These are phyloP conservation scores for Saccharomyces pastorianus DNA, from an alignment of 1,139 yeast genomes.

Conservation along the genomic window DNA sequence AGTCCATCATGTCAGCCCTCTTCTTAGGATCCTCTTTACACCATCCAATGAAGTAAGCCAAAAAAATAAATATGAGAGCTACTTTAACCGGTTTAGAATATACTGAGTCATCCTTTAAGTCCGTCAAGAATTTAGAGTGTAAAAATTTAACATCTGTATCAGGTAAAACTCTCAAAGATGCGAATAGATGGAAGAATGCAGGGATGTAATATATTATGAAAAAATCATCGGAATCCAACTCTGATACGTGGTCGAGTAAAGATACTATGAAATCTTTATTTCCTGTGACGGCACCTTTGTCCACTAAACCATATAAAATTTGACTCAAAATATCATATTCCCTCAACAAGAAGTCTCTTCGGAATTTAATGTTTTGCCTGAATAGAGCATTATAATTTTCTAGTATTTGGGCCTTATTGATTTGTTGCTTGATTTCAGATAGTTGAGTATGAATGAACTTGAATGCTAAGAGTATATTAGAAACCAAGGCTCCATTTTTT, in stretches of 20 bases:
- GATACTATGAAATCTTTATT: slow-evolving; percentile 35
- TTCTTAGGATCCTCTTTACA: slow-evolving; percentile 43
- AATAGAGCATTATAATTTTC: slow-evolving; percentile 45
- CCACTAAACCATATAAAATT: slow-evolving; percentile 45
- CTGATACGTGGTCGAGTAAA: slow-evolving; percentile 37
- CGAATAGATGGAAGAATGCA: slow-evolving; percentile 42
- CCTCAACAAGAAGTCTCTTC: slow-evolving; percentile 52
- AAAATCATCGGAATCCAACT: slow-evolving; percentile 51
- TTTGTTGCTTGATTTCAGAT: slow-evolving; percentile 48
- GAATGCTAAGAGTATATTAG: slow-evolving; percentile 46
- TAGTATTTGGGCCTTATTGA: slow-evolving; percentile 57
- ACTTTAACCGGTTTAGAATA: slow-evolving; percentile 51
- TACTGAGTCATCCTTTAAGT: slow-evolving; percentile 35
- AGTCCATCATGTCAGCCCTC: slow-evolving; percentile 38
- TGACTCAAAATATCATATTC: slow-evolving; percentile 72
- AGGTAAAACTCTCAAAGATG: slow-evolving; percentile 28
- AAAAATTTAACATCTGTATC: slow-evolving; percentile 34
- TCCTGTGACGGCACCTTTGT: slow-evolving; percentile 33
- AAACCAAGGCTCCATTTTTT: slow-evolving; percentile 27
- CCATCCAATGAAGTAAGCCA: slow-evolving; percentile 62
- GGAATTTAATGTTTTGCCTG: slow-evolving; percentile 47
- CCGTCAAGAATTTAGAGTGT: slow-evolving; percentile 31
- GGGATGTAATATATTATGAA: slow-evolving; percentile 62
- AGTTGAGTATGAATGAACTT: slow-evolving; percentile 49
- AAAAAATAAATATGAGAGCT: slow-evolving; percentile 50